These are phyloP conservation scores for Coemansia sp. DNA, from an alignment of 192 early-diverging fungal genomes.

Conservation along the genomic window DNA sequence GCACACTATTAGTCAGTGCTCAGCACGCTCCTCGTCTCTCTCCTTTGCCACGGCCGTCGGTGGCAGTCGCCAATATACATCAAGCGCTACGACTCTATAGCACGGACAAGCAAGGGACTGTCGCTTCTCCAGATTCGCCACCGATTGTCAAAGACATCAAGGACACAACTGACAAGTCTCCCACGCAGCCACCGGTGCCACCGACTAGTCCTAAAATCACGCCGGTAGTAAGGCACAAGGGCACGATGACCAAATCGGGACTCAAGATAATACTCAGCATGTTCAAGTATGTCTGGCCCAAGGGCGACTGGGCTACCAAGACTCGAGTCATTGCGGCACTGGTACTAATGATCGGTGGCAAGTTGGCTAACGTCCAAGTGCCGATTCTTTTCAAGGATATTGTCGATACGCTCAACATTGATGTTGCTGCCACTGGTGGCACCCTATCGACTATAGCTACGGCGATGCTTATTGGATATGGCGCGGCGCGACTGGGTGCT, in stretches of 20 bases:
- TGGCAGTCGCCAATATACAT: background rate
- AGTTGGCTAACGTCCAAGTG: slow-evolving; percentile 90
- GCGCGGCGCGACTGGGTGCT: slow-evolving; percentile 85
- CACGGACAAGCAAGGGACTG: background rate
- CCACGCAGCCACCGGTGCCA: slow-evolving; percentile 10
- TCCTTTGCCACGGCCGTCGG: background rate
- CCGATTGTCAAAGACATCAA: slow-evolving; percentile 8
- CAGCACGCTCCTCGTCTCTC: background rate
- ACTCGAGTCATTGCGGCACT: slow-evolving; percentile 86
- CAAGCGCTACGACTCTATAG: background rate
- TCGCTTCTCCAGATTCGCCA: background rate
- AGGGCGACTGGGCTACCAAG: slow-evolving; percentile 81
- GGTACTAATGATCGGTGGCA: slow-evolving; percentile 79
- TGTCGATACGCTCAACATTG: slow-evolving; percentile 83
- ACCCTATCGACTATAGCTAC: slow-evolving; percentile 81
- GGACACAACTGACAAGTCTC: background rate
- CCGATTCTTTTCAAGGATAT: slow-evolving; percentile 95
- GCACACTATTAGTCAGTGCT: background rate
- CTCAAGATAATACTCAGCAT: slow-evolving; percentile 73
- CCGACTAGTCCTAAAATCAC: background rate
- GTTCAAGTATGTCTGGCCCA: slow-evolving; percentile 88
- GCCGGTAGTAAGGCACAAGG: slow-evolving; percentile 6
- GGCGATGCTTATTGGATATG: slow-evolving; percentile 95
- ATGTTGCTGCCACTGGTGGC: slow-evolving; percentile 61
- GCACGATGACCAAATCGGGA: slow-evolving; percentile 53